A percentile compares a stretch with the other conserved stretches of the same genome.
These are phyloP conservation scores for Bothriochloa decipiens DNA, from an alignment of 176 grass and related monocot genomes.

Conservation along the genomic window DNA sequence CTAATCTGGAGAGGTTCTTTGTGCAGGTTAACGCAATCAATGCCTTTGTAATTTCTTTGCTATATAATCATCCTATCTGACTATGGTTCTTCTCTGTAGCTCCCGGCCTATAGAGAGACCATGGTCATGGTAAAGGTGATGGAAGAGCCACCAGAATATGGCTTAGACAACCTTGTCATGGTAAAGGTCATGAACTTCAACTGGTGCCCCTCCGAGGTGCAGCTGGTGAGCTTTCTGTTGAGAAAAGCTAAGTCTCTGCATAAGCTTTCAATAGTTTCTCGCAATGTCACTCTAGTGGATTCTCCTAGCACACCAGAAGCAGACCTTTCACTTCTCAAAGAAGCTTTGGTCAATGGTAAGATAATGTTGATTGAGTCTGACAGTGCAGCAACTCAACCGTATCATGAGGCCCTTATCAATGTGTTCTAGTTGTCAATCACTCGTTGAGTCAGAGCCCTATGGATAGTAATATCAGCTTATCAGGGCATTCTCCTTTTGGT, in stretches of 20 bases:
- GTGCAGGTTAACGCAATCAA: conserved; percentile 49
- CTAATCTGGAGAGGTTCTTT: conserved; percentile 58
- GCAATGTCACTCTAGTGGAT: neutral
- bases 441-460: no score
- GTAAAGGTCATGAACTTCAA: conserved; percentile 35
- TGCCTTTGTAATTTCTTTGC: neutral
- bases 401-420: neutral
- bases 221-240: conserved; percentile 23
- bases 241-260: conserved; percentile 20
- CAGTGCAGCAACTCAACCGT: neutral
- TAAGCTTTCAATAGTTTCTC: conserved; percentile 22
- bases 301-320: neutral
- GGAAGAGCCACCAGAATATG: neutral
- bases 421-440: no score
- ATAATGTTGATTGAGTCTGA: conserved; percentile 15
- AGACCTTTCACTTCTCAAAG: neutral
- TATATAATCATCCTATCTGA: neutral
- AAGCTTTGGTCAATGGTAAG: neutral
- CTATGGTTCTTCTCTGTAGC: conserved; percentile 5
- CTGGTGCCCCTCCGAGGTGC: neutral
- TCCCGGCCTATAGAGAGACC: neutral
- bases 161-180: conserved; percentile 25
- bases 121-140: conserved; percentile 18
- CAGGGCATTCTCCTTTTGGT: neutral
- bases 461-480: neutral